Base-by-base conservation (phyloP, 78 protist genomes). In the Dictyostelium purpureum region DNA sequence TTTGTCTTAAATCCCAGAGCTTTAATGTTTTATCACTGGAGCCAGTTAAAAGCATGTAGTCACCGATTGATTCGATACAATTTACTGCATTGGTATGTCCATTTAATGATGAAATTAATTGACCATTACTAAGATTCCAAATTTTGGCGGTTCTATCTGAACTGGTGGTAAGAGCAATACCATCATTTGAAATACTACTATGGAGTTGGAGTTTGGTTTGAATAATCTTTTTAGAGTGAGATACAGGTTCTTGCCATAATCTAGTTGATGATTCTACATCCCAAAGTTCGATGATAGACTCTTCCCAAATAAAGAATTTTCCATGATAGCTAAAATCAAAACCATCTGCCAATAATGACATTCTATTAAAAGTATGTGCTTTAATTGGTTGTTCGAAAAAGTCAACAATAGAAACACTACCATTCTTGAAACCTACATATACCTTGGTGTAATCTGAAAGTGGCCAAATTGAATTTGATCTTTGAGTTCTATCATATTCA, bases 1-100 rank as follows among this genome's bases (percentile, higher is more conserved):
- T 14, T 28, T 85, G 47, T 73, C 92, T 37, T 45, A 92, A 76
- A 79, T 94, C 96, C 96, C 96, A 94, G 14, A 94, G 52, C 16
- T 24, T 66, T n/a, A 92, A 5, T 4, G 75, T 45, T 37, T 80
- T 91, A 42, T 94, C 96, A 52, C 83, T 66, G 2, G 90, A 80
- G 2, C 95, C 95, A 19, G 83, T 82, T 14, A 81, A 91, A 18
- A 90, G 31, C 54, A 70, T 16, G 24, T 75, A 26, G 19, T 90
- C 93, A 42, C 80, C 87, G 24, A 89, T 67, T 0, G 89, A 43
- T 43, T 79, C 96, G 26, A 92, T 28, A 26, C 89, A 63, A 54
- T 88, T 83, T 16, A 95, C 89, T 2, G 94, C 85, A 42, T 28
- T n/a, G 7, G 35, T 47, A 69, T 91, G 94, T 2, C 95, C 94